These are phyloP conservation scores for Rosa lucieae DNA, from an alignment of 306 rosid species.

Conservation along the genomic window DNA sequence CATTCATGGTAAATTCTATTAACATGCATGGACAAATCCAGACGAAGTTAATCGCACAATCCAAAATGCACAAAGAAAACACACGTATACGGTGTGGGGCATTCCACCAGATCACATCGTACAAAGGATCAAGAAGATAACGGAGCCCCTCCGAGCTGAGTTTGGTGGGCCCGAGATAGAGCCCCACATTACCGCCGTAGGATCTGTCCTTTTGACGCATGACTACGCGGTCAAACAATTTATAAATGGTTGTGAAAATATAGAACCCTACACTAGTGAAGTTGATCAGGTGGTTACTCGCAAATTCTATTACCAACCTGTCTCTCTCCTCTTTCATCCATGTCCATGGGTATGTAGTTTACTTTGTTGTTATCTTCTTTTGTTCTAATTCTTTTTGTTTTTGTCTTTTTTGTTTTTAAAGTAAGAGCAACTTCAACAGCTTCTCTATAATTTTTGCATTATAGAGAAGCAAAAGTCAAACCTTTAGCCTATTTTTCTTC, in stretches of 20 bases:
- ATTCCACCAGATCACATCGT: neutral
- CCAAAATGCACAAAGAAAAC: neutral
- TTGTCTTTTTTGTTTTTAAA: no score
- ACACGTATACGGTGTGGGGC: neutral
- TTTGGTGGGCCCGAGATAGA: neutral
- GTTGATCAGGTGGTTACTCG: neutral
- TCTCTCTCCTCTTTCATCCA: neutral
- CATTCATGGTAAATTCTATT: neutral
- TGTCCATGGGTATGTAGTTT: neutral
- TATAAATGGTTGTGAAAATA: neutral
- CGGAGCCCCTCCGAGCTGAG: neutral
- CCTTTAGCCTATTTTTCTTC: no score
- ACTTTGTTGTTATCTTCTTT: neutral
- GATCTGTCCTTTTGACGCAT: neutral
- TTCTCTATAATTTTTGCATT: no score
- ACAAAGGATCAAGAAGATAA: neutral
- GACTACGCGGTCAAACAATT: neutral
- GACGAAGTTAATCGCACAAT: neutral
- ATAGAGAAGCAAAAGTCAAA: no score
- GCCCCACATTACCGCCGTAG: neutral
- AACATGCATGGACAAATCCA: neutral
- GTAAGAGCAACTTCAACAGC: no score
- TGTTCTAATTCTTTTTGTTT: neutral
- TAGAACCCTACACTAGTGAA: neutral
- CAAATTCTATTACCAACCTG: neutral